phyloP scores from a whole-genome alignment of 148 eudicot genomes.

The Vaccinium darrowii region DNA sequence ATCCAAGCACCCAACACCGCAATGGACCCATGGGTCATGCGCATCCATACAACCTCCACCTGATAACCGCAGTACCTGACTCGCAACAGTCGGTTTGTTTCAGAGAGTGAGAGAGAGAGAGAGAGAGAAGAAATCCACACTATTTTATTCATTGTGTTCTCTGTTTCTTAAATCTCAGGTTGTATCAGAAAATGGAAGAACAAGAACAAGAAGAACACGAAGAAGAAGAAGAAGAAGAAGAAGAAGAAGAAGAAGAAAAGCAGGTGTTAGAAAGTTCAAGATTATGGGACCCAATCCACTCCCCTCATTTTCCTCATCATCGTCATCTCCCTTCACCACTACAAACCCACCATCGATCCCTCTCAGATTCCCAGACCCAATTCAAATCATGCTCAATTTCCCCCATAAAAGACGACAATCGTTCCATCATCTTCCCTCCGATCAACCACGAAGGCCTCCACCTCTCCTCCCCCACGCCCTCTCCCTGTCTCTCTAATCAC shows the following conservation, averaged over 20 bases:
- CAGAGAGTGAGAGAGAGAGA: neutral
- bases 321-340: neutral
- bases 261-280: neutral
- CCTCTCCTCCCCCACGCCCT: neutral
- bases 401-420: neutral
- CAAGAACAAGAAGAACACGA: neutral
- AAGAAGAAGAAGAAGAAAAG: neutral
- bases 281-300: neutral
- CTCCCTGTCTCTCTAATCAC: neutral
- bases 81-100: neutral
- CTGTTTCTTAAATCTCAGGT: neutral
- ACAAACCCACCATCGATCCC: slow-evolving; percentile 1
- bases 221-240: neutral
- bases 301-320: neutral
- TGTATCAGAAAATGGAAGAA: slow-evolving; percentile 12
- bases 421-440: slow-evolving; percentile 38
- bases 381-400: neutral
- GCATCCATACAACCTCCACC: neutral
- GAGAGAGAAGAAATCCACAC: neutral
- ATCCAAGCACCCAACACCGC: too few species aligned
- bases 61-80: neutral
- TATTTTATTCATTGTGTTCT: neutral
- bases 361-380: slow-evolving; percentile 18
- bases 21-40: neutral
- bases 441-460: slow-evolving; percentile 49